Evolutionary conservation across 495 filamentous ascomycete species (phyloP), one percentile per base, ranked within the genome.

Genomic region (Clavariopsis aquatica): DNA sequence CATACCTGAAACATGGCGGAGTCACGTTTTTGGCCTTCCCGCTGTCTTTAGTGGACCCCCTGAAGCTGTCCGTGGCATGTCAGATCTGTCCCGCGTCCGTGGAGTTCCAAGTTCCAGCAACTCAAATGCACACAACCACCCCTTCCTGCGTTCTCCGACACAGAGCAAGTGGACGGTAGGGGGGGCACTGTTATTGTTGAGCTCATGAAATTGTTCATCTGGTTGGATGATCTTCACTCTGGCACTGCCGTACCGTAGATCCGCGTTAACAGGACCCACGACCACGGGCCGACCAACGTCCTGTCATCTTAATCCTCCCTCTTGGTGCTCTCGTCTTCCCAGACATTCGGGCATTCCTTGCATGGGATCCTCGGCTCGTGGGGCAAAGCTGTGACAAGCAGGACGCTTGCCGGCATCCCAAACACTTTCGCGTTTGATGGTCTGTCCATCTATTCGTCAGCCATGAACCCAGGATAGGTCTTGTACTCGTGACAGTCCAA

Each of bases 361-460:
- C 64, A 67, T 61, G 57, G 52, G 49, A 9, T 56, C 43, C 10
- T 27, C 36, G 53, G 24, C 45, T 28, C 17, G 29, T 31, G 53
- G 53, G 45, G 43, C 47, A 23, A 57, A 54, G 31, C 64, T 62
- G 64, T 27, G 52, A 67, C 64, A 57, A 27, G 52, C 52, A 52
- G 56, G 64, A 61, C 12, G 20, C 51, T 61, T 28, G 57, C 60
- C 57, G 43, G 34, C 26, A 57, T 60, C 17, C 41, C 52, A 67
- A 67, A 67, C 64, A 31, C 64, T 52, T 51, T 62, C 64, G 64
- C 51, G 64, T 66, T 66, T 66, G 47, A 66, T 60, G 63, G 56
- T 22, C 38, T 36, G 26, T n/a, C 12, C 27, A 12, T 26, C 19
- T 51, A 45, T n/a, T 60, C 49, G 57, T 52, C 58, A 52, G 64